A percentile compares a stretch with the other conserved stretches of the same genome.
These are phyloP conservation scores for Hygrophoropsis aurantiaca DNA, from an alignment of 768 basidiomycete genomes.

Conservation along the genomic window DNA sequence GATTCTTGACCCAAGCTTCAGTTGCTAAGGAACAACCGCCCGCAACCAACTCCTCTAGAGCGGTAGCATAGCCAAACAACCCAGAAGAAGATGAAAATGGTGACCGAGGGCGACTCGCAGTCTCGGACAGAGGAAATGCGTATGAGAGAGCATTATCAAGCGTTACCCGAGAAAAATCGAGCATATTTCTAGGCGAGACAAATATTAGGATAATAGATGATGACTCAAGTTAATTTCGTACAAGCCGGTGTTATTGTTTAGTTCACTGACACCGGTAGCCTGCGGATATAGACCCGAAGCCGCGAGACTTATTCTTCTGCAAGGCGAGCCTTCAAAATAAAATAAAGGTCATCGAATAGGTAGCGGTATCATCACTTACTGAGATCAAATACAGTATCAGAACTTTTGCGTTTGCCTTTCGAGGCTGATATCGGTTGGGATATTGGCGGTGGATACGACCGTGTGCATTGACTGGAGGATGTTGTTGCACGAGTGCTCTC, in stretches of 20 bases:
- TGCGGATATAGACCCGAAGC: constrained; percentile 55
- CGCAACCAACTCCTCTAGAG: constrained; percentile 51
- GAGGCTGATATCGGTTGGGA: constrained; percentile 4
- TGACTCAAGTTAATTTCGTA: constrained; percentile 27
- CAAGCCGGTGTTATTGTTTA: constrained; percentile 55
- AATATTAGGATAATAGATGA: constrained; percentile 4
- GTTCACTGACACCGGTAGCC: constrained; percentile 38
- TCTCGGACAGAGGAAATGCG: constrained; percentile 46
- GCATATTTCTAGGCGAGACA: constrained; percentile 40
- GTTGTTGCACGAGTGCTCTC: not conserved
- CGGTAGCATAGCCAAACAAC: constrained; percentile 51
- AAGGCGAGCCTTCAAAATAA: constrained; percentile 26
- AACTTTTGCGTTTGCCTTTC: constrained; percentile 8
- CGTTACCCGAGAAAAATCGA: constrained; percentile 54
- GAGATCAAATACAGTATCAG: constrained; percentile 36
- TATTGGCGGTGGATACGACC: constrained; percentile 22
- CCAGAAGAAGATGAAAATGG: constrained; percentile 16
- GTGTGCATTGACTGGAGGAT: too few relatives aligned
- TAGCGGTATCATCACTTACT: constrained; percentile 32
- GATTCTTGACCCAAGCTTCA: constrained; percentile 85
- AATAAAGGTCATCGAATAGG: not conserved
- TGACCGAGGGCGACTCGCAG: constrained; percentile 26
- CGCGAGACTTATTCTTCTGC: constrained; percentile 43
- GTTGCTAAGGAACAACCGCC: constrained; percentile 70
- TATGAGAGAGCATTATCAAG: constrained; percentile 59